These are phyloP conservation scores for Spencermartinsiella europaea DNA, from an alignment of 805 yeast species.

Conservation along the genomic window DNA sequence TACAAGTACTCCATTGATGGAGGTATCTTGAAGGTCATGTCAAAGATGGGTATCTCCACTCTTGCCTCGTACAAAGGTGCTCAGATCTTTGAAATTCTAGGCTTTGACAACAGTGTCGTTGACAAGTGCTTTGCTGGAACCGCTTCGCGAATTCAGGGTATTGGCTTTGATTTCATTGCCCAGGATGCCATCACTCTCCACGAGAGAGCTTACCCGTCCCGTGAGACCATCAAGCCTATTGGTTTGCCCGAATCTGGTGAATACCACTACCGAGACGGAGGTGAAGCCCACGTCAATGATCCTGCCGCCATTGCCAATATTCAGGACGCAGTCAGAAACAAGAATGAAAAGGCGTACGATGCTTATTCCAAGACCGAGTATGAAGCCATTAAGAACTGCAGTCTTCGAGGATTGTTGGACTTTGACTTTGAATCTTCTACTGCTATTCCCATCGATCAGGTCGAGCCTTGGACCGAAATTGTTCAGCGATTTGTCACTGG, in stretches of 20 bases:
- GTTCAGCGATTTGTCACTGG: conserved; percentile 98
- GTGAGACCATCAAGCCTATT: conserved; percentile 63
- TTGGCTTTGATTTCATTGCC: conserved; percentile 91
- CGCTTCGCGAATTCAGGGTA: conserved; percentile 93
- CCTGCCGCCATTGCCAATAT: conserved; percentile 92
- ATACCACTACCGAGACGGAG: conserved; percentile 98
- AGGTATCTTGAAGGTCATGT: conserved; percentile 95
- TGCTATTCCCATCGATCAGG: conserved; percentile 92
- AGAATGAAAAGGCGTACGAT: conserved; percentile 88
- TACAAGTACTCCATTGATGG: conserved; percentile 82
- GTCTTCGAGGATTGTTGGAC: conserved; percentile 89
- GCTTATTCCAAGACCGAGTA: conserved; percentile 84
- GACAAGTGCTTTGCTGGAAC: conserved; percentile 97
- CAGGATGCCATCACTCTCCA: conserved; percentile 94
- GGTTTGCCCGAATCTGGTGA: conserved; percentile 93
- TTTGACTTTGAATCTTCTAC: conserved; percentile 69
- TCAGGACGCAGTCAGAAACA: conserved; percentile 98
- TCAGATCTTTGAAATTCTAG: conserved; percentile 94
- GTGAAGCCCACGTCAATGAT: conserved; percentile 90
- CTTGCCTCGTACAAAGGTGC: conserved; percentile 99
- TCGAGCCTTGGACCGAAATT: conserved; percentile 99
- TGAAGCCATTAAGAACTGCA: conserved; percentile 88
- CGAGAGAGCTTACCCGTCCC: conserved; percentile 82
- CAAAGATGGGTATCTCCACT: conserved; percentile 98
- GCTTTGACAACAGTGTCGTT: conserved; percentile 90